Percentiles rank a stretch among this genome's conserved stretches.
Conservation (phyloP, 371 early-diverging fungal species). For the Haplosporangium sp. region DNA sequence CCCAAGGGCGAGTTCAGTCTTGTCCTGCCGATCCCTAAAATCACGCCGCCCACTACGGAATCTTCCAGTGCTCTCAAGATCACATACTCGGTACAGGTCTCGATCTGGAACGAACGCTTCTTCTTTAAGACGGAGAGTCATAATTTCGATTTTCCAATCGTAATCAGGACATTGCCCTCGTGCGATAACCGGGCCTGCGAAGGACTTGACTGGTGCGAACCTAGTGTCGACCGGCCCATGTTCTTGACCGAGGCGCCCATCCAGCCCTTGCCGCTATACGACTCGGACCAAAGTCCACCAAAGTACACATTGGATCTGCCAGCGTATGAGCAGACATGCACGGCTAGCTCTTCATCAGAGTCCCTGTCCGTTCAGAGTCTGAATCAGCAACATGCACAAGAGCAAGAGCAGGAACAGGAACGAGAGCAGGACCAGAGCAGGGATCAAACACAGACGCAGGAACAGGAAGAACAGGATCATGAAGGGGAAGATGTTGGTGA, state of each 20-base stretch:
- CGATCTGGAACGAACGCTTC: constrained; percentile 55
- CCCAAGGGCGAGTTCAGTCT: constrained; percentile 48
- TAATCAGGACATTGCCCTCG: constrained; percentile 47
- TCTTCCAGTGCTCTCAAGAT: constrained; percentile 51
- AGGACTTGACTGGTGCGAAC: constrained; percentile 55
- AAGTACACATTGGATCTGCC: constrained; percentile 37
- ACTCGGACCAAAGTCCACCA: constrained; percentile 43
- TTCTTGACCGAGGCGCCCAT: constrained; percentile 49
- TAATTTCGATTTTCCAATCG: constrained; percentile 50
- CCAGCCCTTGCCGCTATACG: constrained; percentile 46
- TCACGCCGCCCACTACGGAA: constrained; percentile 50
- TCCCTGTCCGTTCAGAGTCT: constrained; percentile 5
- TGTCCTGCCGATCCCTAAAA: constrained; percentile 46
- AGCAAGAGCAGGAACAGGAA: constrained; percentile 8
- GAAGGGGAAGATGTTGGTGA: constrained; percentile 1
- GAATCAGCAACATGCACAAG: not conserved
- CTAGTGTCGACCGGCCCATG: constrained; percentile 49
- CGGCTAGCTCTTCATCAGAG: not conserved
- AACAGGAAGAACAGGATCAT: constrained; percentile 2
- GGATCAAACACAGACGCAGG: constrained; percentile 4
- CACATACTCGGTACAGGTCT: constrained; percentile 54
- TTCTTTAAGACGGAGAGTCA: constrained; percentile 55
- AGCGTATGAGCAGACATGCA: constrained; percentile 23
- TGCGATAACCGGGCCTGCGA: constrained; percentile 52
- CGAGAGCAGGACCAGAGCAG: not conserved